A percentile compares a stretch with the other conserved stretches of the same genome.
Conservation (phyloP, 306 rosid species). For the Hippophae tibetana region DNA sequence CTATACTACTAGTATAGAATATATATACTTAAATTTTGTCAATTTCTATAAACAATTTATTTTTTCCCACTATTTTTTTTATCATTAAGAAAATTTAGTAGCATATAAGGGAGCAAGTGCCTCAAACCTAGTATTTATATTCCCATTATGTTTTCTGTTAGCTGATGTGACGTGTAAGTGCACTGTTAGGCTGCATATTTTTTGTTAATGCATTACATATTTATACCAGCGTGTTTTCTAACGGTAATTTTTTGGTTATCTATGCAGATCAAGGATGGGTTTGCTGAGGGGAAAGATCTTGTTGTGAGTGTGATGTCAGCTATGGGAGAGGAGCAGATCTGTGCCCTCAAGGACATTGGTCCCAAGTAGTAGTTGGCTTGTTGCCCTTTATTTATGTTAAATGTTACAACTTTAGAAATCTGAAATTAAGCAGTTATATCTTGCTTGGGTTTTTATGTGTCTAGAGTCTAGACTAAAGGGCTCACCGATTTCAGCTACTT, state of each 20-base stretch:
- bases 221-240: background rate
- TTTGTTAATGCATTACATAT: background rate
- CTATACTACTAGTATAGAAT: too few species aligned
- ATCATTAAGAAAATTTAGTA: too few species aligned
- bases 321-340: slow-evolving; percentile 99
- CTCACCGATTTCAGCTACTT: slow-evolving; percentile 16
- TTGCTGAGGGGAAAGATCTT: slow-evolving; percentile 77
- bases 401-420: slow-evolving; percentile 15
- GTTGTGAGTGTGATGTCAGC: slow-evolving; percentile 91
- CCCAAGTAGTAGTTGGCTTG: slow-evolving; percentile 44
- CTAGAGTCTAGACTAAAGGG: slow-evolving; percentile 13
- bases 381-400: slow-evolving; percentile 7
- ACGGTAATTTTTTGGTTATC: slow-evolving; percentile 5
- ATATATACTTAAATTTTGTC: too few species aligned
- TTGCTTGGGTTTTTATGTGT: slow-evolving; percentile 17
- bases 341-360: slow-evolving; percentile 80
- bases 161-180: too few species aligned
- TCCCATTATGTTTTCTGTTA: too few species aligned
- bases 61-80: too few species aligned
- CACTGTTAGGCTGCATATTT: too few species aligned
- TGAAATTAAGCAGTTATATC: slow-evolving; percentile 4
- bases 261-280: slow-evolving; percentile 91
- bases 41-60: too few species aligned
- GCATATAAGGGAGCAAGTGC: too few species aligned
- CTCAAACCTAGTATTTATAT: too few species aligned